Evolutionary conservation across 148 eudicot species (phyloP).

Genomic region (Arbutus unedo): DNA sequence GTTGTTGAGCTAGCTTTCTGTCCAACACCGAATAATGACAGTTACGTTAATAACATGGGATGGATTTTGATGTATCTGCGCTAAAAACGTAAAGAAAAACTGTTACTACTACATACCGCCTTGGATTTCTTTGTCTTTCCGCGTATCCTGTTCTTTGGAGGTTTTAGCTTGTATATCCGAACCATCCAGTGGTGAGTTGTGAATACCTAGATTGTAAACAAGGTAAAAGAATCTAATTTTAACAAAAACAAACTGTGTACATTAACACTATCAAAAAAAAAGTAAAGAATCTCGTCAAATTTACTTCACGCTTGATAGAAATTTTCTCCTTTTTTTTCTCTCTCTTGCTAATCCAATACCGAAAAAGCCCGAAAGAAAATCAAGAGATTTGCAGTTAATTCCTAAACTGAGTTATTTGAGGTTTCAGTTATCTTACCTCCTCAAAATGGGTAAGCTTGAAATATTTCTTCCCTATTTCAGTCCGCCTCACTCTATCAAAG

Average conservation of each 20-base stretch:
- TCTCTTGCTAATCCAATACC: background rate
- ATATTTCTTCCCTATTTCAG: conserved; percentile 95
- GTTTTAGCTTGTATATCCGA: conserved; percentile 86
- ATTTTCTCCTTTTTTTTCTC: background rate
- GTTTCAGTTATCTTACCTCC: conserved; percentile 52
- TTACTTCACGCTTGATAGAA: background rate
- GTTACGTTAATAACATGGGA: background rate
- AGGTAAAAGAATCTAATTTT: background rate
- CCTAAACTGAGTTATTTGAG: background rate
- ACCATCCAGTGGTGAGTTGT: conserved; percentile 99
- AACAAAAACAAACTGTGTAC: background rate
- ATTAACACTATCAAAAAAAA: background rate
- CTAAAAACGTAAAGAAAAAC: background rate
- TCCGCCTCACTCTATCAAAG: conserved; percentile 78
- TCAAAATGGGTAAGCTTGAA: conserved; percentile 89
- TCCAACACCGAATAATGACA: conserved; percentile 9
- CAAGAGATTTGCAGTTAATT: background rate
- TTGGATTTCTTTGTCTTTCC: conserved; percentile 80
- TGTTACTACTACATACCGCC: conserved; percentile 40
- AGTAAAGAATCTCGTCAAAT: background rate
- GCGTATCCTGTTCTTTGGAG: conserved; percentile 84
- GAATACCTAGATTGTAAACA: conserved; percentile 57
- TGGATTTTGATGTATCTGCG: background rate
- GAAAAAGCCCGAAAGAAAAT: background rate
- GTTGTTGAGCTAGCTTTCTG: conserved; percentile 64